Base-by-base conservation (phyloP, 2,329 filamentous ascomycete genomes). In the Cytospora chrysosperma region DNA sequence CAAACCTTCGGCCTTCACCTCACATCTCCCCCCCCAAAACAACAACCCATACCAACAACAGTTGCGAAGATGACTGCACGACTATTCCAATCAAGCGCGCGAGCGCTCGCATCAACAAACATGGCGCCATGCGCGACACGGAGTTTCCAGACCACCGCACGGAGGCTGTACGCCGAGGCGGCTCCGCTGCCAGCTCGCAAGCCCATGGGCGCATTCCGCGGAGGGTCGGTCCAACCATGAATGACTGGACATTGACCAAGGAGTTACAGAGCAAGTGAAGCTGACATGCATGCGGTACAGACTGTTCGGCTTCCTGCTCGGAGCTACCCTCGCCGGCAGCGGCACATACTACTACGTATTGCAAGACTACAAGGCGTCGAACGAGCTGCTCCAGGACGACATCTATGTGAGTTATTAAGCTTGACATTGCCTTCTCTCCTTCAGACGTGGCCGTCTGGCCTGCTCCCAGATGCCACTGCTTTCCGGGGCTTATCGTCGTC, bases 341-440 rank as follows among this genome's bases (percentile, higher is more conserved):
- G 89, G 87, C 64, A 90, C 96, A 71, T 98, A 97, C 81, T 93
- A 92, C 76, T 98, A 98, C 77, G 86, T 97, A 69, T 80, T 98
- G 71, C 88, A 94, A 75, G 93, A 98, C 77, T 98, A 97, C 82
- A 92, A 93, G 79, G 83, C 93, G 51, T 91, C 92, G 70, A 98
- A 97, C 80, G 91, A 96, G 79, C 85, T 97, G 73, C 81, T 98
- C 78, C 94, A 89, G 66, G 93, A 97, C 79, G 94, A 98, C 78
- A 97, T 98, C 76, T 94, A 94, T 78, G 94, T 97, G 85, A 77
- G 92, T 89, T 70, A 73, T 69, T 77, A 72, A 74, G 75, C 77
- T 68, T 78, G 71, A 76, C 71, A 72, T 50, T 67, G 63, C 64
- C 66, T 59, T 53, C 53, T 70, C 54, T 56, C 63, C 28, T 30